Conservation (phyloP, 306 rosid genomes). For the Styphnolobium japonicum region DNA sequence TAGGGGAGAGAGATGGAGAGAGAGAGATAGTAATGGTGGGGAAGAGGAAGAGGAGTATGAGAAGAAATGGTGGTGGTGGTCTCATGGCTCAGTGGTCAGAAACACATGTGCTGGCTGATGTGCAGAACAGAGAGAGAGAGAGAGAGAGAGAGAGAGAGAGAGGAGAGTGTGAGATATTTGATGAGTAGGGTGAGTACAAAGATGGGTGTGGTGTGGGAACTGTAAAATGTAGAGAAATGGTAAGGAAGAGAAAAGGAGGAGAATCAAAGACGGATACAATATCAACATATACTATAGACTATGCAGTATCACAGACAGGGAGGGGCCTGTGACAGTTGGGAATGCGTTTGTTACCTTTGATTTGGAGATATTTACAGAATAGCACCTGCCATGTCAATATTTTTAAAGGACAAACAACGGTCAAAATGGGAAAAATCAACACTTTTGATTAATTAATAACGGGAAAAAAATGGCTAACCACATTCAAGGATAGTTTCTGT, state of each 20-base stretch:
- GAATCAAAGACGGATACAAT: neutral
- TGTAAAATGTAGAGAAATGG: neutral
- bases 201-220: neutral
- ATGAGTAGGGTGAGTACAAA: neutral
- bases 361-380: conserved; percentile 13
- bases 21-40: conserved; percentile 14
- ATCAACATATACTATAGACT: neutral
- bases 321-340: neutral
- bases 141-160: neutral
- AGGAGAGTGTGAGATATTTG: neutral
- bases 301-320: neutral
- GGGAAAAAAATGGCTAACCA: neutral
- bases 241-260: neutral
- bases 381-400: neutral
- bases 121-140: neutral
- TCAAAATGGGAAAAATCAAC: neutral
- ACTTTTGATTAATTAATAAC: neutral
- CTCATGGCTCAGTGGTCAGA: conserved; percentile 29
- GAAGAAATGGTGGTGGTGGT: conserved; percentile 1
- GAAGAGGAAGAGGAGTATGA: conserved; percentile 14
- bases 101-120: neutral
- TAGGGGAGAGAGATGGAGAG: conserved; percentile 21
- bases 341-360: neutral
- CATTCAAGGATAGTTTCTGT: too few species aligned
- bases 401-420: conserved; percentile 28